phyloP scores from a whole-genome alignment of 179 eudicot genomes.

The Sideroxylon spinosum region DNA sequence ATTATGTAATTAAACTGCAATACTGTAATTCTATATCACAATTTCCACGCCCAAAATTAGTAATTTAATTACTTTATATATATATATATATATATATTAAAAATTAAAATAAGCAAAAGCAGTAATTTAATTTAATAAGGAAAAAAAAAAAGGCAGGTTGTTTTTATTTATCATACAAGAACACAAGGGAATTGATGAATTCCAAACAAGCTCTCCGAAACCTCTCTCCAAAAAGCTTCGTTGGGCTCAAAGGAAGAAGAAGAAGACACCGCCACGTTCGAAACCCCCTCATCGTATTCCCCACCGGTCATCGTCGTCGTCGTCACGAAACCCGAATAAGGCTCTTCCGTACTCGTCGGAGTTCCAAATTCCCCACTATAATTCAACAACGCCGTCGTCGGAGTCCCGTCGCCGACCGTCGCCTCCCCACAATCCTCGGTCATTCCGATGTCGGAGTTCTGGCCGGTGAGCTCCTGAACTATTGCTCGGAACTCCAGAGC shows the following conservation, averaged over 20 bases:
- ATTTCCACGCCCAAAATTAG: too few species aligned
- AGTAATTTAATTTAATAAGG: too few species aligned
- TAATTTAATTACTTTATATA: too few species aligned
- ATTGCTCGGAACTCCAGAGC: conserved; percentile 39
- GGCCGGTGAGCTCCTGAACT: conserved; percentile 42
- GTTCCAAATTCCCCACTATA: too few species aligned
- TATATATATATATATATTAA: not conserved
- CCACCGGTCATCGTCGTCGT: not conserved
- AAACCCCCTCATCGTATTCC: not conserved
- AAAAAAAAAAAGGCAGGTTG: not conserved
- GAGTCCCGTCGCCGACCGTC: too few species aligned
- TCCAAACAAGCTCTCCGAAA: not conserved
- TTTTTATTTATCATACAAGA: not conserved
- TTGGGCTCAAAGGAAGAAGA: not conserved
- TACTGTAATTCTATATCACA: too few species aligned
- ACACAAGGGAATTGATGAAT: conserved; percentile 15
- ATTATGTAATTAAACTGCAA: too few species aligned
- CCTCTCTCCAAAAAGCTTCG: conserved; percentile 11
- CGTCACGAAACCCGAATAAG: too few species aligned
- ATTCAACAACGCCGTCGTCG: too few species aligned
- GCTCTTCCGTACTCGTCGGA: too few species aligned
- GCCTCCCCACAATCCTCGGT: not conserved
- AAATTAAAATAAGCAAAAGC: too few species aligned
- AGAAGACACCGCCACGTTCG: not conserved
- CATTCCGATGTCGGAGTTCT: conserved; percentile 13